Base-by-base conservation (phyloP, 2,329 filamentous ascomycete species). In the Diaporthe capsici region DNA sequence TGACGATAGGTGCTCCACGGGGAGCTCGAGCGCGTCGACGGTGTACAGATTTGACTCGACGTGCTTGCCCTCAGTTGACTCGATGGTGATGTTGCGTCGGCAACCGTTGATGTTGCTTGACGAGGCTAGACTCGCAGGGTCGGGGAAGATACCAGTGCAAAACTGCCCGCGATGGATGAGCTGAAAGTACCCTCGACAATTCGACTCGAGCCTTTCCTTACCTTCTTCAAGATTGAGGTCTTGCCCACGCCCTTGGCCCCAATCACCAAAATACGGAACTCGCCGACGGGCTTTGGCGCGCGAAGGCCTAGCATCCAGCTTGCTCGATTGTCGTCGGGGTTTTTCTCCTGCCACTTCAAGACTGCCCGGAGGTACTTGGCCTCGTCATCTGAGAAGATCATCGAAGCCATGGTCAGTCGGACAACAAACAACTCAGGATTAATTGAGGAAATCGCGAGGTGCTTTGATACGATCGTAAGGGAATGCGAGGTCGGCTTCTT, bases 161-260 rank as follows among this genome's bases (percentile, higher is more conserved):
- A 86, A 83, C 84, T 86, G 53, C 31, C 31, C 17, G 44, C 22
- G 31, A 42, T 34, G 12, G 2, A 37, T 76, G 22, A 76, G 61
- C 47, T 28, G 42, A 42, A 65, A 58, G 22, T 65, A 2, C 53
- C 60, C 73, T 63, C 71, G 70, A 76, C 72, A 15, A 20, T 61
- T 25, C 15, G 17, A 6, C 37, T 57, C 20, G 12, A 34, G n/a
- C 3, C 15, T 20, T 22, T 65, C 39, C 39, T 77, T 79, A 86
- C 85, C 77, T 82, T 82, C 7, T 83, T 84, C 17, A 86, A 75
- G 9, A 86, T 79, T 6, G 84, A 82, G 12, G 85, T 86, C 78
- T 87, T 87, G n/a, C 85, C 85, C 58, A 82, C 83, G 0, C 84
- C 83, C 44, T 83, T 82, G 2, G 81, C 82, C 7, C 85, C 85